These are phyloP conservation scores for Botryobasidium botryosum DNA, from an alignment of 768 basidiomycete species.

Conservation along the genomic window DNA sequence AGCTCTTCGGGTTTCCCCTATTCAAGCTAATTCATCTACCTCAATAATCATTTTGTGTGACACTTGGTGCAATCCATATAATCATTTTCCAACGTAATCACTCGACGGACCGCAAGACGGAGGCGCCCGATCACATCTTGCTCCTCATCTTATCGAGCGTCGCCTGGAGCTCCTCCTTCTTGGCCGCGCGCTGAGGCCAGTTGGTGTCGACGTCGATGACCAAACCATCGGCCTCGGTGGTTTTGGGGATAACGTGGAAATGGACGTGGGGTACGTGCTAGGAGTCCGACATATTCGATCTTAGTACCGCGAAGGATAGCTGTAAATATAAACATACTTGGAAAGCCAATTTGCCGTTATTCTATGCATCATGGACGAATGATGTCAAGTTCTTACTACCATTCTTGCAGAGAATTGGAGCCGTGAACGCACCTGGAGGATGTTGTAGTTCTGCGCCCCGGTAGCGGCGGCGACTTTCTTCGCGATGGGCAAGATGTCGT, in stretches of 20 bases:
- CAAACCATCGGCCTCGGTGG: constrained; percentile 11
- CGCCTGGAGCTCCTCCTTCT: too few species aligned
- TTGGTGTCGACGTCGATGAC: too few species aligned
- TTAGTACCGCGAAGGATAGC: not conserved
- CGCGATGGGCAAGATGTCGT: constrained; percentile 24
- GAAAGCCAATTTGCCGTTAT: constrained; percentile 29
- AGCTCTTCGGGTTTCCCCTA: too few species aligned
- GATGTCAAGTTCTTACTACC: not conserved
- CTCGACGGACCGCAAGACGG: too few species aligned
- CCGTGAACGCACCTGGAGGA: constrained; percentile 21
- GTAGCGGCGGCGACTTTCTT: constrained; percentile 23
- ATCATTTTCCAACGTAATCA: too few species aligned
- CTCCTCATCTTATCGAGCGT: too few species aligned
- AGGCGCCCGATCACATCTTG: too few species aligned
- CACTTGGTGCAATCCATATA: too few species aligned
- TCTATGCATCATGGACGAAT: constrained; percentile 15
- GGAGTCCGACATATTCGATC: not conserved
- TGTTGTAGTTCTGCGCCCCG: constrained; percentile 25
- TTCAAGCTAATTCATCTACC: too few species aligned
- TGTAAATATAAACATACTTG: constrained; percentile 15
- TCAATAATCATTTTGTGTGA: too few species aligned
- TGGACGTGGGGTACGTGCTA: constrained; percentile 11
- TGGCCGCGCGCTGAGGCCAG: too few species aligned
- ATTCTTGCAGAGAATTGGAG: not conserved
- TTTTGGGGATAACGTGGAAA: constrained; percentile 13